Evolutionary conservation across 75 land plant species (phyloP).

Genomic region (Selaginella tamariscina): DNA sequence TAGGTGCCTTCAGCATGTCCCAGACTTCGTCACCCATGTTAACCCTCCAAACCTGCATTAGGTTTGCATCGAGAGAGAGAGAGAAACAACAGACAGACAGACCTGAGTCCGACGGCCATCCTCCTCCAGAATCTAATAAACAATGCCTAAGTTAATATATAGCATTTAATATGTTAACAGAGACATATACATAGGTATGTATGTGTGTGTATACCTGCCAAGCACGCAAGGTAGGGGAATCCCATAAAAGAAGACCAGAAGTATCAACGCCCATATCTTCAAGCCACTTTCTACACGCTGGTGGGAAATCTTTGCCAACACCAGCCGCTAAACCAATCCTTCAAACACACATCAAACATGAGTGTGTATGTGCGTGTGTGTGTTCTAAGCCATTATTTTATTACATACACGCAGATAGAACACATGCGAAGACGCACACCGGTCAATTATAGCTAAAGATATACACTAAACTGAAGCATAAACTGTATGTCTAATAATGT

Average conservation of each 20-base stretch:
- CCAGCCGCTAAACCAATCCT: constrained; percentile 33
- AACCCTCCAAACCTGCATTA: constrained; percentile 32
- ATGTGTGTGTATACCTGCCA: constrained; percentile 22
- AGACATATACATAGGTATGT: background rate
- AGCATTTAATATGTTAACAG: background rate
- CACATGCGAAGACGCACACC: too few species aligned
- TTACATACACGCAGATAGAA: too few species aligned
- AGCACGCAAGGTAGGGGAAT: constrained; percentile 24
- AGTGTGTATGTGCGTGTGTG: too few species aligned
- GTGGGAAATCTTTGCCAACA: constrained; percentile 27
- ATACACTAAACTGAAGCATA: too few species aligned
- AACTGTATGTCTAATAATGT: too few species aligned
- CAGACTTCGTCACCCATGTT: constrained; percentile 29
- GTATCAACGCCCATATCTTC: constrained; percentile 22
- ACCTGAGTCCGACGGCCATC: constrained; percentile 33
- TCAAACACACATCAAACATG: too few species aligned
- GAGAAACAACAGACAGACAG: background rate
- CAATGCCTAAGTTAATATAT: background rate
- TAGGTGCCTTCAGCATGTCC: constrained; percentile 27
- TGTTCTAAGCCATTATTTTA: too few species aligned
- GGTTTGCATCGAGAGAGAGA: background rate
- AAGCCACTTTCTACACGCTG: constrained; percentile 23
- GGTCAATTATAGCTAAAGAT: too few species aligned
- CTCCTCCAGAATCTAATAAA: constrained; percentile 22
- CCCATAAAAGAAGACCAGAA: constrained; percentile 22